A percentile compares a stretch with the other conserved stretches of the same genome.
Evolutionary conservation across 2,329 filamentous ascomycete species (phyloP).

Genomic region (Beauveria bassiana): DNA sequence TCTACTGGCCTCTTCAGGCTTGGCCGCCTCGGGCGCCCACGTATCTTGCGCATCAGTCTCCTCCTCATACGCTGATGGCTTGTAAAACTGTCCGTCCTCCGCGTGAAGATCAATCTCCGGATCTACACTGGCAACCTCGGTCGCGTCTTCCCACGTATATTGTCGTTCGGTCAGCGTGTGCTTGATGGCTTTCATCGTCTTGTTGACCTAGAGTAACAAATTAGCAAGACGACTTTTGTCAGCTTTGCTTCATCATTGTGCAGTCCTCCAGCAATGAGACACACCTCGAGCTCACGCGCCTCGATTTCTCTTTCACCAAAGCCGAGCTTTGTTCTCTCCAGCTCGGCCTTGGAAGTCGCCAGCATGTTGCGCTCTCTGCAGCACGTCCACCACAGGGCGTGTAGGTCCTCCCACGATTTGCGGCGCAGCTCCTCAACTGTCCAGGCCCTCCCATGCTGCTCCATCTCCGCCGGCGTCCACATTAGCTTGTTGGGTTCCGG

Average conservation of each 20-base stretch:
- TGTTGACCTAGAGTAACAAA: conserved; percentile 49
- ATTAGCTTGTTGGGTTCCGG: conserved; percentile 60
- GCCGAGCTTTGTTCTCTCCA: conserved; percentile 57
- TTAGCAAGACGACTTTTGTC: neutral
- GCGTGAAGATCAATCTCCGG: conserved; percentile 54
- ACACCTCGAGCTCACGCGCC: conserved; percentile 58
- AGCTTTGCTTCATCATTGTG: conserved; percentile 7
- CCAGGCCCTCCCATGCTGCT: conserved; percentile 74
- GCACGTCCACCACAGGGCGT: conserved; percentile 91
- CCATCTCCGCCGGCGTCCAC: conserved; percentile 62
- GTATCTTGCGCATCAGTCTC: conserved; percentile 19
- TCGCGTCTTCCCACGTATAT: conserved; percentile 78
- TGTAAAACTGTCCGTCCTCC: conserved; percentile 40
- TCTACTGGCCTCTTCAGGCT: conserved; percentile 12
- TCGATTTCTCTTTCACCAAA: conserved; percentile 66
- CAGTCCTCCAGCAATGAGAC: conserved; percentile 21
- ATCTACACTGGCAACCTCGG: conserved; percentile 56
- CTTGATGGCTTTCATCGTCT: conserved; percentile 76
- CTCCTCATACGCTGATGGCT: conserved; percentile 33
- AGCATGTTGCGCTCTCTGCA: conserved; percentile 85
- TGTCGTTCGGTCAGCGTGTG: conserved; percentile 79
- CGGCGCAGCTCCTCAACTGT: conserved; percentile 73
- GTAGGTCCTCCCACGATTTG: conserved; percentile 92
- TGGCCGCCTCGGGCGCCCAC: conserved; percentile 18
- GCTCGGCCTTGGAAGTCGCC: conserved; percentile 66